Percentiles rank a stretch among this genome's conserved stretches.
Conservation (phyloP, 306 rosid genomes). For the Dalbergia oliveri region DNA sequence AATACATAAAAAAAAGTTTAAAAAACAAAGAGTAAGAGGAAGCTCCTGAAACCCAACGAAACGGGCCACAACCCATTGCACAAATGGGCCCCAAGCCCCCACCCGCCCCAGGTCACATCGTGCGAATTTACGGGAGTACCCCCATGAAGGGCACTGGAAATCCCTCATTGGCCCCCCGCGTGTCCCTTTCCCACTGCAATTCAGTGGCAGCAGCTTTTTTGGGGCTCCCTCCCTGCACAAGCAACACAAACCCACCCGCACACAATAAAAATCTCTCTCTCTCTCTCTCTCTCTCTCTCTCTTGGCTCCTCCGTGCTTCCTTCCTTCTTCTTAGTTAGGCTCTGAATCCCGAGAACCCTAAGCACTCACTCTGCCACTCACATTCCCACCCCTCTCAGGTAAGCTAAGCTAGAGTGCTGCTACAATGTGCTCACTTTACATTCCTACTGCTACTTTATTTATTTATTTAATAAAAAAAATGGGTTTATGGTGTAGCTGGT, state of each 20-base stretch:
- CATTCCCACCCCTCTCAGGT: no score
- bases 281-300: background rate
- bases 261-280: background rate
- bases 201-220: background rate
- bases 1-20: background rate
- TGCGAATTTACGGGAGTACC: background rate
- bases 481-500: no score
- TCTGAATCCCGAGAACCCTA: background rate
- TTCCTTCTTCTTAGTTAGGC: background rate
- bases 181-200: background rate
- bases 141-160: background rate
- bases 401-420: no score
- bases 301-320: background rate
- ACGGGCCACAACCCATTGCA: slow-evolving; percentile 20
- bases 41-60: slow-evolving; percentile 26
- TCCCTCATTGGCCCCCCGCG: background rate
- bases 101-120: background rate
- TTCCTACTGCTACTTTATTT: background rate
- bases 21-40: background rate
- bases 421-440: background rate
- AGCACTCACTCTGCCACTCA: slow-evolving; percentile 31
- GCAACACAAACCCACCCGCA: background rate
- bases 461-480: background rate
- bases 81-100: background rate
- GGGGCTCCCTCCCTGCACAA: background rate